Conservation (phyloP, 176 grass and related monocot species). For the maize (Zea mays) region DNA sequence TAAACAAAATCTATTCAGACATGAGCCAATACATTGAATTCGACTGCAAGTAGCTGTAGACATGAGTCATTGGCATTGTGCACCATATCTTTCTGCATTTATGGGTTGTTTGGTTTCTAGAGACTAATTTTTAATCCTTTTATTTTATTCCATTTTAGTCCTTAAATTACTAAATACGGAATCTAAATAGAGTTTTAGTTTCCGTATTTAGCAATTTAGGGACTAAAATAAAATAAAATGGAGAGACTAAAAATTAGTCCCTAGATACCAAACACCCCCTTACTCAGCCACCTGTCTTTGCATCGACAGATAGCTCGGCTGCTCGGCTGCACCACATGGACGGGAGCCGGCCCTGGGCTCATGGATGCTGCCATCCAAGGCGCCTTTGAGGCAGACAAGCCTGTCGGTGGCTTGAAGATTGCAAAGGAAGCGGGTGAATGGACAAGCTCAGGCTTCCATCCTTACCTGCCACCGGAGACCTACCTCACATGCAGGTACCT, state of each 20-base stretch:
- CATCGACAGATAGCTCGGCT: conserved; percentile 51
- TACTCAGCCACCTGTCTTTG: not conserved
- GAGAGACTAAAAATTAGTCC: too few relatives aligned
- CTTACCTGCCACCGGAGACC: conserved; percentile 60
- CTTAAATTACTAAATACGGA: too few relatives aligned
- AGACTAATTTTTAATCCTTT: too few relatives aligned
- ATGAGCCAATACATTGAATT: not conserved
- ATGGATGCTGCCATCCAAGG: conserved; percentile 81
- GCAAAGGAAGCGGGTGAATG: conserved; percentile 75
- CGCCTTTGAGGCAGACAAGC: conserved; percentile 64
- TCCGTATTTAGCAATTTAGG: too few relatives aligned
- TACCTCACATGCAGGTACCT: conserved; percentile 88
- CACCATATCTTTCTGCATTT: not conserved
- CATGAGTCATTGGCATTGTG: not conserved
- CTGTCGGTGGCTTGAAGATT: conserved; percentile 76
- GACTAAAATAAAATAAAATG: too few relatives aligned
- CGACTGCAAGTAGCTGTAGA: not conserved
- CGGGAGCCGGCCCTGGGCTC: conserved; percentile 67
- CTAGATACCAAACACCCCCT: too few relatives aligned
- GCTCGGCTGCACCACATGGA: conserved; percentile 89
- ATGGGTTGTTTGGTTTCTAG: too few relatives aligned
- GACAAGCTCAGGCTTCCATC: conserved; percentile 72
- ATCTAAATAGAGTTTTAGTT: too few relatives aligned
- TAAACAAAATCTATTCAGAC: not conserved
- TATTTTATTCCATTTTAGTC: too few relatives aligned